phyloP scores from a whole-genome alignment of 305 asterid genomes.

The Ilex paraguariensis region DNA sequence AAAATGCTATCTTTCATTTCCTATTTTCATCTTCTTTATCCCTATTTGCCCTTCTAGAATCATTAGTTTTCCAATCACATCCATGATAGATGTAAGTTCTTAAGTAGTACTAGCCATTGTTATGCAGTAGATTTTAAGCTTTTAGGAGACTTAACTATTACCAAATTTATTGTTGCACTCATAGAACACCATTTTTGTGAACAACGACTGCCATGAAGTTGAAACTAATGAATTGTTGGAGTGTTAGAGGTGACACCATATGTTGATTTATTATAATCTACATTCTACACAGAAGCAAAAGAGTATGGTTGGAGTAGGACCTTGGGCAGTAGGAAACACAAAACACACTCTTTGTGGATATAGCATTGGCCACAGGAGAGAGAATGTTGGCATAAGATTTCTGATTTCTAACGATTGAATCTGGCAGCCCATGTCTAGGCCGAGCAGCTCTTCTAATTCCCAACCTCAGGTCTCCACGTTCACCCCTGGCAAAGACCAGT shows the following conservation, averaged over 20 bases:
- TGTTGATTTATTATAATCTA: constrained; percentile 26
- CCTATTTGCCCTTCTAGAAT: no score
- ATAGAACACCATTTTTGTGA: no score
- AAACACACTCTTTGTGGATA: constrained; percentile 50
- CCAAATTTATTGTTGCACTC: background rate
- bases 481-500: constrained; percentile 56
- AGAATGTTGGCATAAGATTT: constrained; percentile 65
- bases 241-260: constrained; percentile 3
- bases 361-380: constrained; percentile 67
- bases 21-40: no score
- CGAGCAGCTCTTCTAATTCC: constrained; percentile 96
- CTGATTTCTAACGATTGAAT: constrained; percentile 67
- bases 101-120: no score
- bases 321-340: constrained; percentile 82
- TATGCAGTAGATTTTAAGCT: no score
- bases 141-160: background rate
- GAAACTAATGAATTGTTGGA: background rate
- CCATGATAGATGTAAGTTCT: no score
- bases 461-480: constrained; percentile 72
- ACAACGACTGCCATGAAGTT: background rate
- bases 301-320: constrained; percentile 23
- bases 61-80: no score
- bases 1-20: no score
- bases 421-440: constrained; percentile 83
- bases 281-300: constrained; percentile 1